Evolutionary conservation across 2,329 filamentous ascomycete genomes (phyloP), one percentile per base, ranked within the genome.

Genomic region (Penicillium sp.): DNA sequence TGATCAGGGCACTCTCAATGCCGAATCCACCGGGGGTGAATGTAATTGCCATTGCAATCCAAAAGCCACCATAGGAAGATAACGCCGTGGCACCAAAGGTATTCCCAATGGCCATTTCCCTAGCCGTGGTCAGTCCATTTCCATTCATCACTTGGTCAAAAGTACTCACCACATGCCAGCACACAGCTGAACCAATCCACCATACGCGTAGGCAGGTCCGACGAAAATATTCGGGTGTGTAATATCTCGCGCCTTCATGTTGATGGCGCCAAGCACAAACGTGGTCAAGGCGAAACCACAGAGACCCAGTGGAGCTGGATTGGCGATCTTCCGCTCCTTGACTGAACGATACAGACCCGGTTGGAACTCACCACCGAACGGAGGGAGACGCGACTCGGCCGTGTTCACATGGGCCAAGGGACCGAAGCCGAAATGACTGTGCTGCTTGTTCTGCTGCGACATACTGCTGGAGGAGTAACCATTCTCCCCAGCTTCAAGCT

Each of bases 81-180:
- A 87, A 67, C 1, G 82, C 82, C 4, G 82, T 86, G 25, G 82
- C 83, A 68, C 82, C 82, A 48, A 87, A 87, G 3, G 84, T 87
- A 69, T 88, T 87, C 37, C 82, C 83, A 12, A 83, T 72, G 11
- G 82, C 82, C 75, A 87, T 84, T 64, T 87, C 83, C 82, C 81
- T 84, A 11, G 11, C 4, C 6, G 25, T n/a, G n/a, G 4, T 27
- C 11, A 27, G 25, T 13, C 6, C 12, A 11, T 4, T 11, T 23
- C 6, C 25, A 11, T n/a, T 4, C 25, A 13, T 11, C 6, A 13
- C 12, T 4, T 13, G 25, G 25, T 27, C 5, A 4, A 23, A 6
- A n/a, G 25, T 27, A 39, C 61, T 37, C 71, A 85, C 84, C 84
- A 88, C 84, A 88, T 88, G 65, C 84, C 84, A 47, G 83, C 80